phyloP scores from a whole-genome alignment of 495 filamentous ascomycete species.

The Tuber microsphaerosporum region DNA sequence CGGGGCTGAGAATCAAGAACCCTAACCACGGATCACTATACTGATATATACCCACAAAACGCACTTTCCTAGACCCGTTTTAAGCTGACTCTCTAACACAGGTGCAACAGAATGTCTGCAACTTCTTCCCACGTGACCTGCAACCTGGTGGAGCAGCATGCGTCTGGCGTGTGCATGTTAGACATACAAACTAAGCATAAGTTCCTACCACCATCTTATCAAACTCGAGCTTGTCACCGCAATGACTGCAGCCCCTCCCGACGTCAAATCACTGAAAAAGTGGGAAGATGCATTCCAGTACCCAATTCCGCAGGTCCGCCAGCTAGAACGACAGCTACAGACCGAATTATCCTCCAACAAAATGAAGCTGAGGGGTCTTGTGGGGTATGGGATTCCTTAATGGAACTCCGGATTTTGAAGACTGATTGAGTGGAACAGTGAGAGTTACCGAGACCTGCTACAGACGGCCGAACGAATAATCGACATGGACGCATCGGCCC shows the following conservation, averaged over 20 bases:
- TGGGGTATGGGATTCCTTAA: slow-evolving; percentile 56
- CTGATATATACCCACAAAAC: neutral
- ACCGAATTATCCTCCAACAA: slow-evolving; percentile 65
- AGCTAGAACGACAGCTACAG: slow-evolving; percentile 52
- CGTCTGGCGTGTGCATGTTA: neutral
- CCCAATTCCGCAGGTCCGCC: slow-evolving; percentile 55
- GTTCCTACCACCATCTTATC: neutral
- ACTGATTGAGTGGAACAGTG: slow-evolving; percentile 45
- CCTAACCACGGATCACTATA: neutral
- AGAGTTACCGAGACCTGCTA: slow-evolving; percentile 83
- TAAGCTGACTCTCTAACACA: neutral
- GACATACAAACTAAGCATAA: neutral
- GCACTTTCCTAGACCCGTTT: neutral
- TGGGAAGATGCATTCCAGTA: slow-evolving; percentile 42
- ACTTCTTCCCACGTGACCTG: neutral
- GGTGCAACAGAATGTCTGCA: neutral
- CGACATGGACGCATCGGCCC: slow-evolving; percentile 72
- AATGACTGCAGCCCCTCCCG: slow-evolving; percentile 26
- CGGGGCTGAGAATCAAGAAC: neutral
- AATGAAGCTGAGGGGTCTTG: slow-evolving; percentile 78
- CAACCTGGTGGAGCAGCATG: neutral
- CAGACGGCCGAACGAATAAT: slow-evolving; percentile 89
- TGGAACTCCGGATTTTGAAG: neutral
- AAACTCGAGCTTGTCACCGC: neutral
- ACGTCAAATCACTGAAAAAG: slow-evolving; percentile 26